Conservation (phyloP, 306 rosid species). For the Sechiopsis laciniata region DNA sequence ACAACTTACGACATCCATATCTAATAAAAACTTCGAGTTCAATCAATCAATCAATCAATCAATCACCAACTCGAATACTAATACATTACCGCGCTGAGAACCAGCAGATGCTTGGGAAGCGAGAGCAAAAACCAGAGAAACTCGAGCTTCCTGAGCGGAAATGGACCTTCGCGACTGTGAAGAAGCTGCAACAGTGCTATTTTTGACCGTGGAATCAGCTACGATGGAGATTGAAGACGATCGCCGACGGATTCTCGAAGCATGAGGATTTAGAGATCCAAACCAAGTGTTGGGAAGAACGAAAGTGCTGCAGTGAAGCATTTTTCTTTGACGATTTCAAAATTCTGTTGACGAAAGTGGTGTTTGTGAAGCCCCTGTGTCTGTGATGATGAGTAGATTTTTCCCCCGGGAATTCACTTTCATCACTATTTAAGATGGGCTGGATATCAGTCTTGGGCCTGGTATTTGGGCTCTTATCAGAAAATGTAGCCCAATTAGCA, state of each 20-base stretch:
- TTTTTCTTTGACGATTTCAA: not conserved
- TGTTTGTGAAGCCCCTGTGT: not conserved
- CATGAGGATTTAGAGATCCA: conserved; percentile 11
- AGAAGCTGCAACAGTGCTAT: conserved; percentile 28
- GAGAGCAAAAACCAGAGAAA: conserved; percentile 70
- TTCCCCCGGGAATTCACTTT: conserved; percentile 14
- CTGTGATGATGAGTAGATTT: not conserved
- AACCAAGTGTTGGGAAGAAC: conserved; percentile 11
- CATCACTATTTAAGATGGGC: not conserved
- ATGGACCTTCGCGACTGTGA: conserved; percentile 37
- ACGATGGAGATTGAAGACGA: conserved; percentile 14
- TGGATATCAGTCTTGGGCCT: not conserved
- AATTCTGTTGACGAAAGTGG: not conserved
- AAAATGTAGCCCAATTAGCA: not conserved
- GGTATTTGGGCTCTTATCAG: not conserved
- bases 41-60: not conserved
- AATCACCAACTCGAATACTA: not conserved
- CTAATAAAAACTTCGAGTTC: not conserved
- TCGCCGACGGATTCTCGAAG: conserved; percentile 26
- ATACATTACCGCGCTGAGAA: conserved; percentile 69
- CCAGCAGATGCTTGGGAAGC: conserved; percentile 64
- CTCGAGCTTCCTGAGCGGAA: conserved; percentile 63
- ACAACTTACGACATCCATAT: too few relatives aligned
- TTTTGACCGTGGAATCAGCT: conserved; percentile 38
- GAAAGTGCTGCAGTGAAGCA: not conserved